Evolutionary conservation across 1,284 basidiomycete genomes (phyloP), one percentile per base, ranked within the genome.

Genomic region (Sporisorium iseilematis-ciliati): DNA sequence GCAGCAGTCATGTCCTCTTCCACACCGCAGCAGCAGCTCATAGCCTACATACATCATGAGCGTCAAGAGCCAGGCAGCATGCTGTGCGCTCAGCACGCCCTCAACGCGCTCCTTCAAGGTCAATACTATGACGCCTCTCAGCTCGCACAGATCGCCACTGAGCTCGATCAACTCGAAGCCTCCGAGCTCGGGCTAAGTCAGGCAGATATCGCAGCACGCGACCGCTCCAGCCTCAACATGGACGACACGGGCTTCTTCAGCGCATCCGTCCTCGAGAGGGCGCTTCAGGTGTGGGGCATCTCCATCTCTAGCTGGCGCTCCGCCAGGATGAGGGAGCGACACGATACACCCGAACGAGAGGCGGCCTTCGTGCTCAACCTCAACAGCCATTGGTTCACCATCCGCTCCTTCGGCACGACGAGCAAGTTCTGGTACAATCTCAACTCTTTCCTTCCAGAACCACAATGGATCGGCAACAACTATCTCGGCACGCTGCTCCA

Each of bases 201-300:
- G 7, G 54, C 50, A 46, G 75, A 79, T 20, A 64, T 76, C 16
- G 77, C 74, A 16, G 33, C 52, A 5, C 59, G 75, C 42, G 65
- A 65, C 20, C 59, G 55, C 0, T 51, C 66, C 16, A 75, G 70
- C 31, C 72, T 71, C 49, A 82, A 84, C 45, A 79, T 84, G 78
- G 83, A 84, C 57, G 82, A 82, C 58, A 82, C 81, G 3, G 83
- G 83, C 21, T 84, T 73, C 65, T 84, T 84, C 57, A 81, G 78
- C 42, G 73, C 75, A 0, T 72, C 76, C 1, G 83, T 84, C 2
- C 64, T 84, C 8, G 82, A 84, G 40, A 57, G 67, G 11, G 82
- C 83, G 11, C 70, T 83, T 18, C 75, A 75, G 31, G 74, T 78
- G 0, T 78, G 77, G 77, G 74, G 68, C 0, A 65, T 78, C 49